These are phyloP conservation scores for Pholiota adiposa DNA, from an alignment of 1,284 basidiomycete genomes.

Conservation along the genomic window DNA sequence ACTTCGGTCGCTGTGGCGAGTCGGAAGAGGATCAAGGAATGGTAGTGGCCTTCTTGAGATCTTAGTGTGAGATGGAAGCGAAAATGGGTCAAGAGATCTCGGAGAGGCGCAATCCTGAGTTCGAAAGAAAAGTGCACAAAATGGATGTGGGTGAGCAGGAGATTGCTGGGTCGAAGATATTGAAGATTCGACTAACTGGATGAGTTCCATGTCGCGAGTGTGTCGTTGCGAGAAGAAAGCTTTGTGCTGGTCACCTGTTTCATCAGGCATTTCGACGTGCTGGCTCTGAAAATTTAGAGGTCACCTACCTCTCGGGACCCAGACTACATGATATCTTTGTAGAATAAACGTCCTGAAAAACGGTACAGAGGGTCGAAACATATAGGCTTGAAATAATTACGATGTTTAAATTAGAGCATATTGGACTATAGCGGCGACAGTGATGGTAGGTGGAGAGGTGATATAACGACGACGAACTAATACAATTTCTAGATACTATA, in stretches of 20 bases:
- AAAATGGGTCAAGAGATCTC: conserved; percentile 61
- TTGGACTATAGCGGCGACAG: neutral
- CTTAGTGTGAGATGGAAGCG: conserved; percentile 72
- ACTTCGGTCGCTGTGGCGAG: conserved; percentile 43
- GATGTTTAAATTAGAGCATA: neutral
- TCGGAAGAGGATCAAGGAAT: conserved; percentile 75
- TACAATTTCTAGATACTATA: neutral
- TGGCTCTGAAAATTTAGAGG: neutral
- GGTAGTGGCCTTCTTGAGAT: conserved; percentile 65
- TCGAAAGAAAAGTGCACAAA: neutral
- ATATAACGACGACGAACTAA: neutral
- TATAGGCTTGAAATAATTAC: neutral
- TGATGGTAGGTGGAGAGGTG: neutral
- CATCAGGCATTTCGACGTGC: neutral
- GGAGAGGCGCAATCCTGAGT: conserved; percentile 53
- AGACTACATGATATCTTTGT: neutral
- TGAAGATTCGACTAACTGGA: conserved; percentile 21
- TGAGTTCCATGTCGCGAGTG: conserved; percentile 12
- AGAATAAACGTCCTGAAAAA: neutral
- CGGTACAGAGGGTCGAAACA: neutral
- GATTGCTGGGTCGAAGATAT: neutral
- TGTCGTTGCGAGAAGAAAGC: neutral
- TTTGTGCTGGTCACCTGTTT: neutral
- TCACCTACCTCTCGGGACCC: neutral
- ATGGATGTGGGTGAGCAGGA: conserved; percentile 1